Base-by-base conservation (phyloP, 352 stramenopile genomes). In the Globisporangium perplexum region DNA sequence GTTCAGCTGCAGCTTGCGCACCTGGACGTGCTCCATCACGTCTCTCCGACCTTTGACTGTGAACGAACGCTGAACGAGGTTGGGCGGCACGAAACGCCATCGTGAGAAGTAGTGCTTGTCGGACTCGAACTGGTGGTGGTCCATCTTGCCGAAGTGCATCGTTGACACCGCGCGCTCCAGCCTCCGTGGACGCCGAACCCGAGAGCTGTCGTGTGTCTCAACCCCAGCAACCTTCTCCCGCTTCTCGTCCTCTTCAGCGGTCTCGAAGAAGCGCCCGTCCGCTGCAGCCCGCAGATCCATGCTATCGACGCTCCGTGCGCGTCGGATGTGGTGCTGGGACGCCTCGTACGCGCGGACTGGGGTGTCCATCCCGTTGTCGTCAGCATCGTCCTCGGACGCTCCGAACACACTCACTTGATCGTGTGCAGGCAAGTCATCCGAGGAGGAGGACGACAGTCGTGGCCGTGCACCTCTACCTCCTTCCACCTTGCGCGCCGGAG, bases 1-100 rank as follows among this genome's bases (percentile, higher is more conserved):
- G 58, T 92, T 86, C n/a, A 89, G 51, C 50, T 87, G 71, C 28
- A 90, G 64, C 24, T 81, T 85, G n/a, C 77, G 72, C 43, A 88
- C 65, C 44, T 89, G 71, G 14, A 85, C 63, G 42, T 71, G 62
- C 42, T 80, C 62, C 15, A 62, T 51, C 14, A 39, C 22, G 44
- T 50, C 56, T 1, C 36, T 52, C 12, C 35, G 20, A 0, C 47
- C 59, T 47, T 69, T 68, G 39, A 49, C 59, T 38, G 55, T 68
- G 53, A 72, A 68, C 11, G 65, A 72, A 22, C 75, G 74, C 46
- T 77, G 69, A 7, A 85, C 77, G 30, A 90, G 66, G 61, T 88
- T 79, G 0, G 78, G 77, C 3, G 65, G 44, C n/a, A 88, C 51
- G 57, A 90, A 89, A 24, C 63, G 65, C 82, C 82, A 92, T 18